Conservation (phyloP, 176 grass and related monocot genomes). For the Saccharum officinarum region DNA sequence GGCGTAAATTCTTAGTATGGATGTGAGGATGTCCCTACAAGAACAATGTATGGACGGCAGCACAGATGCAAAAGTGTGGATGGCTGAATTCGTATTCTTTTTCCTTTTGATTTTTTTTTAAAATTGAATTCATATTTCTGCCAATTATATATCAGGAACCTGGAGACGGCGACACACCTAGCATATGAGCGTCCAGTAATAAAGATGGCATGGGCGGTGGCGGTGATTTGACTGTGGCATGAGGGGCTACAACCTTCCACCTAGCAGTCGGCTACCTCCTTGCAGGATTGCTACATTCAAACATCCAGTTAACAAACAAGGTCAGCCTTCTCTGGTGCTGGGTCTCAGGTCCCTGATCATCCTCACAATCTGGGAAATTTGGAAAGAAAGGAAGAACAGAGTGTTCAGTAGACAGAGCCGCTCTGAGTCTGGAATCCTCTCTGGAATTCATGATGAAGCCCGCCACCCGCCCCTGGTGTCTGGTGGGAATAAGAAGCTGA, state of each 20-base stretch:
- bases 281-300: not conserved
- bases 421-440: not conserved
- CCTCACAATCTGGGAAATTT: not conserved
- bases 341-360: not conserved
- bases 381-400: not conserved
- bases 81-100: not conserved
- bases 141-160: not conserved
- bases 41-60: not conserved
- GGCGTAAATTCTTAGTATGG: not conserved
- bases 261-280: not conserved
- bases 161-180: not conserved
- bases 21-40: not conserved
- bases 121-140: not conserved
- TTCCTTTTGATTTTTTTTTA: not conserved
- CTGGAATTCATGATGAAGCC: not conserved
- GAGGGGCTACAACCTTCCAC: not conserved
- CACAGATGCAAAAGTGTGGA: not conserved
- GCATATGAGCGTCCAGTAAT: not conserved
- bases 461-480: not conserved
- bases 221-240: not conserved
- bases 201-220: not conserved
- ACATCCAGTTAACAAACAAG: not conserved
- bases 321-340: not conserved
- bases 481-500: not conserved
- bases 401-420: not conserved